phyloP scores from a whole-genome alignment of 2,329 filamentous ascomycete species.

The Xylariaceae sp. region DNA sequence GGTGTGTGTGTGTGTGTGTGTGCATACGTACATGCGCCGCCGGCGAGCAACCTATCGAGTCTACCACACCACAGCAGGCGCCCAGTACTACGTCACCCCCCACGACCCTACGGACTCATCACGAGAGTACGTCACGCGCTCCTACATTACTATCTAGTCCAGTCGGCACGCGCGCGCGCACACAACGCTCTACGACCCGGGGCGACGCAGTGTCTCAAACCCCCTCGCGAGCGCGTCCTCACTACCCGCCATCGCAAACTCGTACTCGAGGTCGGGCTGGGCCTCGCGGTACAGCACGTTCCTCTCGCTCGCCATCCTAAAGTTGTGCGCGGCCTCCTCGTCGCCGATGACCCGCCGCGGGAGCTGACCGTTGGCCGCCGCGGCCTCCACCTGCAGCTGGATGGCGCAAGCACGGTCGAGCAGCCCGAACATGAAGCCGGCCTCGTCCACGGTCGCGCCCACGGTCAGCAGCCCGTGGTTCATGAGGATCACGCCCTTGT shows the following conservation, averaged over 20 bases:
- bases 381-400: slow-evolving; percentile 72
- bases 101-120: slow-evolving; percentile 2
- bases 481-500: slow-evolving; percentile 61
- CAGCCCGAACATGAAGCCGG: slow-evolving; percentile 69
- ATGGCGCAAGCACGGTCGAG: slow-evolving; percentile 73
- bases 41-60: slow-evolving; percentile 7
- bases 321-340: slow-evolving; percentile 50
- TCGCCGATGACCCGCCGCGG: slow-evolving; percentile 50
- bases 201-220: slow-evolving; percentile 34
- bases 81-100: slow-evolving; percentile 6
- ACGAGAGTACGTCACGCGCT: slow-evolving; percentile 18
- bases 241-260: slow-evolving; percentile 41
- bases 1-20: slow-evolving; percentile 7
- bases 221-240: slow-evolving; percentile 41
- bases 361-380: slow-evolving; percentile 53
- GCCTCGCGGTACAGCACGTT: slow-evolving; percentile 43
- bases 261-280: slow-evolving; percentile 43
- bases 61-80: slow-evolving; percentile 1
- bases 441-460: slow-evolving; percentile 75
- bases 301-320: slow-evolving; percentile 43
- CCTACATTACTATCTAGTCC: background rate
- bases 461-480: slow-evolving; percentile 78
- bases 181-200: slow-evolving; percentile 22
- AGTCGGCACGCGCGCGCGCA: background rate
- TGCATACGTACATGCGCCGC: background rate